Evolutionary conservation across 148 eudicot species (phyloP).

Genomic region (Cornus kousa): DNA sequence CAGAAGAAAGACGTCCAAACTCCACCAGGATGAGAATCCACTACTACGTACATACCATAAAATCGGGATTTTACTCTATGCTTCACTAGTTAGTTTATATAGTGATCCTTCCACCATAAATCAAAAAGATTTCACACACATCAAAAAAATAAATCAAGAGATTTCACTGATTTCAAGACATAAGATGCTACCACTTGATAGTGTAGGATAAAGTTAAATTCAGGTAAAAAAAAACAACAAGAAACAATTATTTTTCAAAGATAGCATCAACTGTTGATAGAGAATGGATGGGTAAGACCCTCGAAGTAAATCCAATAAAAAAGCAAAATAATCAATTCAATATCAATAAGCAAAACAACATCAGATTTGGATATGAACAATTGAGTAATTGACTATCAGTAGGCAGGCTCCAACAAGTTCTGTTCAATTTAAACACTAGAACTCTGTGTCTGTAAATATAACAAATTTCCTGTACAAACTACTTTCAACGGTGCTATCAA

Average conservation of each 20-base stretch:
- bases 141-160: too few relatives aligned
- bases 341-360: not conserved
- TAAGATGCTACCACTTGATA: not conserved
- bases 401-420: conserved; percentile 1
- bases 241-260: not conserved
- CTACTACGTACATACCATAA: too few relatives aligned
- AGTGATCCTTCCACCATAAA: not conserved
- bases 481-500: too few relatives aligned
- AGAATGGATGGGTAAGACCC: not conserved
- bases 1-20: too few relatives aligned
- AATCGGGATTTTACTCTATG: too few relatives aligned
- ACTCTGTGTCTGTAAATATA: not conserved
- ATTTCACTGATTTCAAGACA: too few relatives aligned
- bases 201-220: not conserved
- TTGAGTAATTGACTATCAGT: conserved; percentile 7
- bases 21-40: too few relatives aligned
- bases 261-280: not conserved
- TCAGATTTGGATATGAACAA: not conserved
- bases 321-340: not conserved
- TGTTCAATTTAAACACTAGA: not conserved
- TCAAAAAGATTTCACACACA: too few relatives aligned
- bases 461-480: not conserved
- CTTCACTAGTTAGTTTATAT: not conserved
- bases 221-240: too few relatives aligned
- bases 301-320: not conserved